Evolutionary conservation across 257 asterid genomes (phyloP).

Genomic region (Solanum pimpinellifolium): DNA sequence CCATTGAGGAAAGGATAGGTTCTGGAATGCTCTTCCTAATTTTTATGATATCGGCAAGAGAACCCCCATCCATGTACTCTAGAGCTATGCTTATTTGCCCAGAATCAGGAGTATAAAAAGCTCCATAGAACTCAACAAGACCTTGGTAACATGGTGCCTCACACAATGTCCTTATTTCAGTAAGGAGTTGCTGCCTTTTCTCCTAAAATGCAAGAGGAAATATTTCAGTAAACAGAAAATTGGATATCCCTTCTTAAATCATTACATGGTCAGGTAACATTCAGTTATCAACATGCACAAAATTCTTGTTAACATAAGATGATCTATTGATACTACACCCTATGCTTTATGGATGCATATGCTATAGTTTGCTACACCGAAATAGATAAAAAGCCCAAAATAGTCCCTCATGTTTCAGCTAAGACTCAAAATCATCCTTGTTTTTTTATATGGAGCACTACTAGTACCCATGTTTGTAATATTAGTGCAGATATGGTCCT

Average conservation of each 20-base stretch:
- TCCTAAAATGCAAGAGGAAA: conserved; percentile 41
- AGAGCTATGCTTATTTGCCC: conserved; percentile 98
- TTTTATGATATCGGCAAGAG: conserved; percentile 78
- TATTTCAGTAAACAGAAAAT: conserved; percentile 1
- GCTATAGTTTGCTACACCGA: background rate
- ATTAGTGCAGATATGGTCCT: background rate
- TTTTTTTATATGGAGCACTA: background rate
- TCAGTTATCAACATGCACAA: background rate
- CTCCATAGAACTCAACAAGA: conserved; percentile 90
- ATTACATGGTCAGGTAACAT: background rate
- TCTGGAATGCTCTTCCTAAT: conserved; percentile 65
- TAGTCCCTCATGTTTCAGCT: background rate
- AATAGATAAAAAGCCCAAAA: background rate
- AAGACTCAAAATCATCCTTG: background rate
- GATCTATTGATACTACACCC: background rate
- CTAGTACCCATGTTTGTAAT: background rate
- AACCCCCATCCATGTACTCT: conserved; percentile 98
- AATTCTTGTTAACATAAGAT: background rate
- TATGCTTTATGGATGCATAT: background rate
- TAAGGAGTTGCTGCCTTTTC: conserved; percentile 93
- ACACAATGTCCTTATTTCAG: conserved; percentile 87
- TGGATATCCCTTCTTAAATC: background rate
- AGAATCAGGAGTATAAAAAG: conserved; percentile 93
- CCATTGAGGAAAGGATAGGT: conserved; percentile 66
- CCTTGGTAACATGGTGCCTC: conserved; percentile 94